Conservation (phyloP, 164 flowering plant genomes). For the Saururus chinensis region DNA sequence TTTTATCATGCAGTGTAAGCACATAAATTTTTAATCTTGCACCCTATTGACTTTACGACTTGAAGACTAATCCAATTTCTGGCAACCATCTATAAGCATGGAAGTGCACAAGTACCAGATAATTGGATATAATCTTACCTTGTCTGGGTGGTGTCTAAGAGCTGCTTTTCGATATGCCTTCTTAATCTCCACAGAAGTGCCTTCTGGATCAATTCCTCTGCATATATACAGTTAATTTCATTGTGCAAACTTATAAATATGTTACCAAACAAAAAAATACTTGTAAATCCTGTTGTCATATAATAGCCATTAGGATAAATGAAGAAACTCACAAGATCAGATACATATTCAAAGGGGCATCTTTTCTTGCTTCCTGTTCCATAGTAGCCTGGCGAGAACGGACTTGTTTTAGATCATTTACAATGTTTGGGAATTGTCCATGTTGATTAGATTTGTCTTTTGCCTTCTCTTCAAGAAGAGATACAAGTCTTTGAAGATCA, state of each 20-base stretch:
- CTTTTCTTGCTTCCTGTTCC: slow-evolving; percentile 66
- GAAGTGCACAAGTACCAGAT: background rate
- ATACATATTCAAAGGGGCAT: slow-evolving; percentile 53
- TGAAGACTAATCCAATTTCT: background rate
- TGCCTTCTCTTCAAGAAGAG: slow-evolving; percentile 45
- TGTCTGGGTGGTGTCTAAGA: slow-evolving; percentile 91
- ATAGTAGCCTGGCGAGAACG: slow-evolving; percentile 32
- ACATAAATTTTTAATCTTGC: background rate
- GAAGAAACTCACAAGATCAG: slow-evolving; percentile 68
- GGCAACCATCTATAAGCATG: background rate
- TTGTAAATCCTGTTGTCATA: too few species aligned
- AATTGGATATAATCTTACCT: slow-evolving; percentile 23
- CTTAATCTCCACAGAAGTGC: slow-evolving; percentile 26
- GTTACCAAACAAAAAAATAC: background rate
- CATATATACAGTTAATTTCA: background rate
- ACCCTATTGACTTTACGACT: background rate
- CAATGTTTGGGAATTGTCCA: slow-evolving; percentile 16
- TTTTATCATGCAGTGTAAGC: background rate
- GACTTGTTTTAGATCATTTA: slow-evolving; percentile 53
- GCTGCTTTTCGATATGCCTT: slow-evolving; percentile 91
- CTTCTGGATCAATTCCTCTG: slow-evolving; percentile 75
- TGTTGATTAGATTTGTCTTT: slow-evolving; percentile 25
- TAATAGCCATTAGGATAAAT: background rate
- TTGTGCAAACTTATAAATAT: background rate
- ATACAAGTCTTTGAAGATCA: slow-evolving; percentile 56